Evolutionary conservation across 805 yeast species (phyloP).

Genomic region (Pichia kluyveri): DNA sequence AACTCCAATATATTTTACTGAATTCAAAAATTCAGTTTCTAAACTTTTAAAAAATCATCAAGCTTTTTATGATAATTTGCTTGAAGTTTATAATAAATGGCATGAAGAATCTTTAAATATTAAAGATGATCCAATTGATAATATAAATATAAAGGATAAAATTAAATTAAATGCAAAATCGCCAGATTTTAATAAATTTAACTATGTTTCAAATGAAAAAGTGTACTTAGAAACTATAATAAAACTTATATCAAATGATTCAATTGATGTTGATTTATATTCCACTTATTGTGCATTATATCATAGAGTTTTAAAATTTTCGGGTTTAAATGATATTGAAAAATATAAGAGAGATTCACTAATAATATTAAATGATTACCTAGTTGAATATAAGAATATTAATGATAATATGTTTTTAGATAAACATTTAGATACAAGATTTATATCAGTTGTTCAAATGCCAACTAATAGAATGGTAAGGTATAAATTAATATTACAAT

Average conservation of each 20-base stretch:
- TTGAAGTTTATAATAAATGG: slow-evolving; percentile 17
- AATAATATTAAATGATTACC: slow-evolving; percentile 19
- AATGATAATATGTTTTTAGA: slow-evolving; percentile 25
- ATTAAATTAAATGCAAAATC: slow-evolving; percentile 11
- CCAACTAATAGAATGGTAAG: slow-evolving; percentile 44
- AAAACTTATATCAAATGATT: slow-evolving; percentile 11
- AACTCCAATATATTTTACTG: slow-evolving; percentile 28
- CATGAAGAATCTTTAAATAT: slow-evolving; percentile 8
- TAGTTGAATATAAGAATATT: slow-evolving; percentile 16
- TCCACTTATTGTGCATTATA: slow-evolving; percentile 20
- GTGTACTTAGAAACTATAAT: slow-evolving; percentile 13
- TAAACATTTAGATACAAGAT: slow-evolving; percentile 40
- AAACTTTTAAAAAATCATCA: slow-evolving; percentile 27
- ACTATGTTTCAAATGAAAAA: slow-evolving; percentile 16
- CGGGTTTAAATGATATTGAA: slow-evolving; percentile 17
- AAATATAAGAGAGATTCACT: slow-evolving; percentile 17
- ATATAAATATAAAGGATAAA: slow-evolving; percentile 5
- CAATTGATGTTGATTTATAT: slow-evolving; percentile 19
- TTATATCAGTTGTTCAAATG: slow-evolving; percentile 42
- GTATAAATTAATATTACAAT: slow-evolving; percentile 42
- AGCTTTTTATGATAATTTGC: slow-evolving; percentile 21
- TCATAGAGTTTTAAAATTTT: slow-evolving; percentile 15
- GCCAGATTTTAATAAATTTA: slow-evolving; percentile 17
- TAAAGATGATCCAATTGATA: slow-evolving; percentile 1
- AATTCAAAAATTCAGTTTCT: slow-evolving; percentile 21